Percentiles rank a stretch among this genome's conserved stretches.
These are phyloP conservation scores for Raffaelea albimanens DNA, from an alignment of 2,329 filamentous ascomycete genomes.

Conservation along the genomic window DNA sequence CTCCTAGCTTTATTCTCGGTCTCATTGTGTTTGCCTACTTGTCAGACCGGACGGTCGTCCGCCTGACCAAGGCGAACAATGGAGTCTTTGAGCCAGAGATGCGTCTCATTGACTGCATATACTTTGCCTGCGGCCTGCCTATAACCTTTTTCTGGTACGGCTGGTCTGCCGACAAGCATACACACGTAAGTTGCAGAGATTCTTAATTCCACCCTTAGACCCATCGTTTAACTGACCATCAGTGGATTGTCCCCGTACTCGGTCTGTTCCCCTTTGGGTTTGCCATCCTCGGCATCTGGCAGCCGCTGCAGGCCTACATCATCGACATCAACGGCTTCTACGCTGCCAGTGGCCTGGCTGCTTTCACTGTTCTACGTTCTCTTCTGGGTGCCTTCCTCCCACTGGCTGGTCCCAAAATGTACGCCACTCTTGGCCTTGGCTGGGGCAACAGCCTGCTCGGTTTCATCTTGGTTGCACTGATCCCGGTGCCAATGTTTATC, in stretches of 20 bases:
- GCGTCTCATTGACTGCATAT: constrained; percentile 22
- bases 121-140: constrained; percentile 21
- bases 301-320: constrained; percentile 37
- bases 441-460: constrained; percentile 26
- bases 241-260: constrained; percentile 10
- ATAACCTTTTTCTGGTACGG: constrained; percentile 30
- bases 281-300: constrained; percentile 22
- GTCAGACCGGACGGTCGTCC: constrained; percentile 28
- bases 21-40: constrained; percentile 20
- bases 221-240: not conserved
- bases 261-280: constrained; percentile 21
- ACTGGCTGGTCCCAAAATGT: constrained; percentile 46
- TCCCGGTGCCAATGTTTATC: constrained; percentile 43
- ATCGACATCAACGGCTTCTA: constrained; percentile 50
- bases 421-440: constrained; percentile 42
- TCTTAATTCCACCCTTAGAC: no score
- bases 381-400: constrained; percentile 49
- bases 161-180: constrained; percentile 21
- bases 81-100: constrained; percentile 26
- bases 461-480: constrained; percentile 39
- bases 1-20: constrained; percentile 11
- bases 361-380: constrained; percentile 46
- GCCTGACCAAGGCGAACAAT: constrained; percentile 27
- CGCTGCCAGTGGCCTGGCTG: constrained; percentile 50
- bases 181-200: constrained; percentile 5